These are phyloP conservation scores for Fraxinus velutina DNA, from an alignment of 305 asterid species.

Conservation along the genomic window DNA sequence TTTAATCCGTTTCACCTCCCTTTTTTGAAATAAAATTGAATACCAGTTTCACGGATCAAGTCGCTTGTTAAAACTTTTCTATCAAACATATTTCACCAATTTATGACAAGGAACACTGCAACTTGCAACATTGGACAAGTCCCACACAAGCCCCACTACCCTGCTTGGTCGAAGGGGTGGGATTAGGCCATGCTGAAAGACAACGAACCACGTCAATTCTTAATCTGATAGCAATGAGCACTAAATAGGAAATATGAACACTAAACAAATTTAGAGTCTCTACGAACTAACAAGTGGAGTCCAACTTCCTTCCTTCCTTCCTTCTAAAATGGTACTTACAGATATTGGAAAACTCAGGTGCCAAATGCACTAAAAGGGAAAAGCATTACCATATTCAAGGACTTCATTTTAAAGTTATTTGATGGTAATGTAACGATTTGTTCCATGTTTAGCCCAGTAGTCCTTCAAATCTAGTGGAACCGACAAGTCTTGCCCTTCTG, in stretches of 20 bases:
- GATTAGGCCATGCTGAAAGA: neutral
- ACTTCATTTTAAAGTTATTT: conserved; percentile 31
- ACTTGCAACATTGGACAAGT: too few relatives aligned
- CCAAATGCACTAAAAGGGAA: neutral
- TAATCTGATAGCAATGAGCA: neutral
- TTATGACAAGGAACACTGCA: neutral
- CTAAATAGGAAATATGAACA: neutral
- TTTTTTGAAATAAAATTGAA: too few relatives aligned
- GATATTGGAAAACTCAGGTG: neutral
- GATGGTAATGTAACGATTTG: conserved; percentile 71
- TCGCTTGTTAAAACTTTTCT: neutral
- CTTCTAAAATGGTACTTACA: neutral
- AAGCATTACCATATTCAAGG: neutral
- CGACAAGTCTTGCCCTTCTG: conserved; percentile 54
- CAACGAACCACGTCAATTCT: neutral
- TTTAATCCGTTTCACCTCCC: neutral
- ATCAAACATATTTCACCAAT: neutral
- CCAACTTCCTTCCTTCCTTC: neutral
- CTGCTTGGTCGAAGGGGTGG: neutral
- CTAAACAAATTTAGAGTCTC: neutral
- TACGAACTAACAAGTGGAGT: neutral
- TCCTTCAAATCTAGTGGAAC: conserved; percentile 59
- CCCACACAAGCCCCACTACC: neutral
- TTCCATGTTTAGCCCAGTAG: conserved; percentile 88
- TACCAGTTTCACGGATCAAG: neutral